Evolutionary conservation across 2,329 filamentous ascomycete genomes (phyloP).

Genomic region (Trichophyton equinum): DNA sequence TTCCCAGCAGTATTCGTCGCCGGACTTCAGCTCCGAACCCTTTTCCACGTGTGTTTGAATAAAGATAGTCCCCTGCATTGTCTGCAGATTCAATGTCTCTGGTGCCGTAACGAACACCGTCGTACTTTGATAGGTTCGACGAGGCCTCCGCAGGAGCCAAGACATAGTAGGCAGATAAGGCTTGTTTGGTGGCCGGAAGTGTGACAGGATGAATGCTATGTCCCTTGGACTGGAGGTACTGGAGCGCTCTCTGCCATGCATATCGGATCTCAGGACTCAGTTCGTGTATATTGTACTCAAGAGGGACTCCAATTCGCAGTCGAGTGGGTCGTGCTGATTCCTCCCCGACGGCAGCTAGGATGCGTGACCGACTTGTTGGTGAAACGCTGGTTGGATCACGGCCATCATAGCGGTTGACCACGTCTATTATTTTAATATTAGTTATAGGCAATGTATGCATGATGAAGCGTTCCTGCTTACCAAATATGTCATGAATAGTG

Average conservation of each 20-base stretch:
- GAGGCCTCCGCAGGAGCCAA: slow-evolving; percentile 90
- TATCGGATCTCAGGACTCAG: slow-evolving; percentile 56
- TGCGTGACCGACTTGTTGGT: slow-evolving; percentile 40
- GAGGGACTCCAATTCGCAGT: slow-evolving; percentile 46
- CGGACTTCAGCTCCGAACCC: slow-evolving; percentile 78
- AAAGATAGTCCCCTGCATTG: slow-evolving; percentile 48
- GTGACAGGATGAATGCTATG: slow-evolving; percentile 63
- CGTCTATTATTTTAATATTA: slow-evolving; percentile 27
- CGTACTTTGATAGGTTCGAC: slow-evolving; percentile 93
- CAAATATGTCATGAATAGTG: slow-evolving; percentile 42
- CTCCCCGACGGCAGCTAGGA: slow-evolving; percentile 21
- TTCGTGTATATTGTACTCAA: slow-evolving; percentile 81
- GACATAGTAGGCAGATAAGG: slow-evolving; percentile 87
- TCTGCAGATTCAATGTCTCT: slow-evolving; percentile 38
- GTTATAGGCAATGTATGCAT: background rate
- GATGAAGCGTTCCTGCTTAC: slow-evolving; percentile 19
- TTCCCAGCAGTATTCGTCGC: slow-evolving; percentile 74
- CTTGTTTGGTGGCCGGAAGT: slow-evolving; percentile 70
- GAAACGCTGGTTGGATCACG: slow-evolving; percentile 65
- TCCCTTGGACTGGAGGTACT: slow-evolving; percentile 49
- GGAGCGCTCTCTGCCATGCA: slow-evolving; percentile 55
- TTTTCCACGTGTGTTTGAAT: slow-evolving; percentile 58
- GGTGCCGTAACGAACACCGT: slow-evolving; percentile 82
- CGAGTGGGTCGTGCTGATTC: slow-evolving; percentile 9
- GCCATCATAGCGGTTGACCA: slow-evolving; percentile 49